Conservation (phyloP, 2,329 filamentous ascomycete species). For the Aspergillus piperis region DNA sequence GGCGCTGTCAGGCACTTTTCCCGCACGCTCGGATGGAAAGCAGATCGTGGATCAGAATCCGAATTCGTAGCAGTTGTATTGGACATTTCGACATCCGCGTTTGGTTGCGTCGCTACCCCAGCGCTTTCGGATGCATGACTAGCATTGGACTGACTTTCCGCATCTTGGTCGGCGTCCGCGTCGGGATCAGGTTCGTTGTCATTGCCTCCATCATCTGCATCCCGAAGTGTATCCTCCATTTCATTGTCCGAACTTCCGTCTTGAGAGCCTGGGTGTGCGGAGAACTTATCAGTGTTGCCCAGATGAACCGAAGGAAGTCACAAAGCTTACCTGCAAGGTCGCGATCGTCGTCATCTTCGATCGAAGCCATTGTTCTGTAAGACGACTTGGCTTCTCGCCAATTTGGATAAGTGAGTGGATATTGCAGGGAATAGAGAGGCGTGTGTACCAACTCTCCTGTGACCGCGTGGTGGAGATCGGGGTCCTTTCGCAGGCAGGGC, state of each 20-base stretch:
- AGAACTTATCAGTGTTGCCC: conserved; percentile 11
- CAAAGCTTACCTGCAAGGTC: conserved; percentile 40
- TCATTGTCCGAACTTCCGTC: conserved; percentile 54
- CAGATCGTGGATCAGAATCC: conserved; percentile 39
- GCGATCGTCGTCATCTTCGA: conserved; percentile 47
- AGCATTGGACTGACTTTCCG: conserved; percentile 42
- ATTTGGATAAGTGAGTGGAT: not conserved
- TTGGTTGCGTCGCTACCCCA: conserved; percentile 41
- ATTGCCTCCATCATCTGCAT: conserved; percentile 44
- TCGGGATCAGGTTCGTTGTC: conserved; percentile 41
- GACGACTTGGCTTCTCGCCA: not conserved
- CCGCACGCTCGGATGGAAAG: conserved; percentile 65
- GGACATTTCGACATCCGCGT: conserved; percentile 52
- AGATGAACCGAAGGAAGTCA: not conserved
- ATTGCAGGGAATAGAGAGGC: too few species aligned
- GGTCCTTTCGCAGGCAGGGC: not conserved
- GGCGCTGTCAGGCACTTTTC: conserved; percentile 76
- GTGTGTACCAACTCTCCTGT: not conserved
- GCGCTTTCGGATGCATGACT: conserved; percentile 43
- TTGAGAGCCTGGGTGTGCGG: conserved; percentile 44
- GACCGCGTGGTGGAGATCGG: not conserved
- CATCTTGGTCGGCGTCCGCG: conserved; percentile 37
- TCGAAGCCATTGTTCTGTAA: conserved; percentile 31
- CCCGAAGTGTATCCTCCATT: conserved; percentile 48
- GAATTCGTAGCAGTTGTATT: conserved; percentile 45